Conservation (phyloP, 352 stramenopile genomes). For the Globisporangium viniferum region DNA sequence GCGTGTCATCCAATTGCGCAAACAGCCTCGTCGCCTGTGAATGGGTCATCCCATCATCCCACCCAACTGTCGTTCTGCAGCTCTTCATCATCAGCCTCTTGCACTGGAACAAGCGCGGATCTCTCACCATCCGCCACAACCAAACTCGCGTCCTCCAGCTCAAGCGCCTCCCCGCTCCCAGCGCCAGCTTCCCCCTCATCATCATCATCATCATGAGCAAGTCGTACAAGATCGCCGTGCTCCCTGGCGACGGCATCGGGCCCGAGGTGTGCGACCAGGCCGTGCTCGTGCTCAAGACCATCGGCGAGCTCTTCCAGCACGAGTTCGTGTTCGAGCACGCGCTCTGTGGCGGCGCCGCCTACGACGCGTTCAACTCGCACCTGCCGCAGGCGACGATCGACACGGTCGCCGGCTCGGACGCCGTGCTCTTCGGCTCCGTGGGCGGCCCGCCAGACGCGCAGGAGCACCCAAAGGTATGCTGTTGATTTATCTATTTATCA, state of each 20-base stretch:
- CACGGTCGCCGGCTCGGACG: constrained; percentile 83
- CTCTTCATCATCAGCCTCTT: not conserved
- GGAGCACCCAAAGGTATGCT: constrained; percentile 71
- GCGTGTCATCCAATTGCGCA: not conserved
- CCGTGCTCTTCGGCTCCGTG: constrained; percentile 97
- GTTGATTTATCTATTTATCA: not conserved
- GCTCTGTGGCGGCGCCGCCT: constrained; percentile 95
- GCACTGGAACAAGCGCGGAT: not conserved
- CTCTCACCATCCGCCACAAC: constrained; percentile 12
- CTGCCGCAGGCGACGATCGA: constrained; percentile 95
- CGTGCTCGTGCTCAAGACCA: constrained; percentile 86
- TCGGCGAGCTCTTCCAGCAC: constrained; percentile 83
- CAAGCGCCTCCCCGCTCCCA: constrained; percentile 4
- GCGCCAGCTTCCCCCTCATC: not conserved
- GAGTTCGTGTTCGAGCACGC: constrained; percentile 93
- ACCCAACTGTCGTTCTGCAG: not conserved
- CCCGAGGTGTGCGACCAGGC: constrained; percentile 97
- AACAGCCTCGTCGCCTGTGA: not conserved
- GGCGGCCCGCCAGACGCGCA: constrained; percentile 93
- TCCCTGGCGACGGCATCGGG: constrained; percentile 98
- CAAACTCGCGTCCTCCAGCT: constrained; percentile 13
- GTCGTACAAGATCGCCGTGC: constrained; percentile 90
- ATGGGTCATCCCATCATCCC: not conserved
- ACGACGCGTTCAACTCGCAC: constrained; percentile 89
- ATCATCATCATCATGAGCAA: constrained; percentile 27